Percentiles rank a stretch among this genome's conserved stretches.
These are phyloP conservation scores for thale cress (Arabidopsis thaliana) DNA, from an alignment of 345 rosid species.

Conservation along the genomic window DNA sequence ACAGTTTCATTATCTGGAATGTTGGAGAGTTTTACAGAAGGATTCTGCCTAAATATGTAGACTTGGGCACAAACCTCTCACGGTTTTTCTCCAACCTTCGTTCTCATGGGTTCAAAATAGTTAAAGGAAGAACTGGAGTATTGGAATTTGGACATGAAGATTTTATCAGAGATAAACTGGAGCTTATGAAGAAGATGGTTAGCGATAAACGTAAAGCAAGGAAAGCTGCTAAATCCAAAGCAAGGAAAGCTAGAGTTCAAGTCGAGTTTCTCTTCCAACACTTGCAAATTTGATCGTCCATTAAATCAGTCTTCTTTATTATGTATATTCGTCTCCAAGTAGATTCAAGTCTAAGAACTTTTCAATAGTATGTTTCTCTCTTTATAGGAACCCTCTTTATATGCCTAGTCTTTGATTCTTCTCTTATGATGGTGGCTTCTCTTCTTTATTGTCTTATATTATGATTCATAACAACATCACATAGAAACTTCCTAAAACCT, in stretches of 20 bases:
- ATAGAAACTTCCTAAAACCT: neutral
- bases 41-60: neutral
- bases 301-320: neutral
- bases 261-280: neutral
- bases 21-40: neutral
- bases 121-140: neutral
- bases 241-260: neutral
- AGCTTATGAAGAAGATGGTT: slow-evolving; percentile 12
- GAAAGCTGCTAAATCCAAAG: slow-evolving; percentile 1
- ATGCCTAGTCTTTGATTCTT: neutral
- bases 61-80: neutral
- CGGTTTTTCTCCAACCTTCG: neutral
- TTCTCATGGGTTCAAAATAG: neutral
- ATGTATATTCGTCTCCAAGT: neutral
- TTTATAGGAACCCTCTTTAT: too few species aligned
- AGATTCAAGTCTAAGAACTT: neutral
- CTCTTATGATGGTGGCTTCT: neutral
- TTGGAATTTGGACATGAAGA: neutral
- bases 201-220: neutral
- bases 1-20: slow-evolving; percentile 12
- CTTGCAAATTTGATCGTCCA: neutral
- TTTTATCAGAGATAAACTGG: neutral
- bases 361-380: neutral
- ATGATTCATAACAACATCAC: neutral
- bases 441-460: neutral